These are phyloP conservation scores for Flaveria trinervia DNA, from an alignment of 129 eudicot species.

Conservation along the genomic window DNA sequence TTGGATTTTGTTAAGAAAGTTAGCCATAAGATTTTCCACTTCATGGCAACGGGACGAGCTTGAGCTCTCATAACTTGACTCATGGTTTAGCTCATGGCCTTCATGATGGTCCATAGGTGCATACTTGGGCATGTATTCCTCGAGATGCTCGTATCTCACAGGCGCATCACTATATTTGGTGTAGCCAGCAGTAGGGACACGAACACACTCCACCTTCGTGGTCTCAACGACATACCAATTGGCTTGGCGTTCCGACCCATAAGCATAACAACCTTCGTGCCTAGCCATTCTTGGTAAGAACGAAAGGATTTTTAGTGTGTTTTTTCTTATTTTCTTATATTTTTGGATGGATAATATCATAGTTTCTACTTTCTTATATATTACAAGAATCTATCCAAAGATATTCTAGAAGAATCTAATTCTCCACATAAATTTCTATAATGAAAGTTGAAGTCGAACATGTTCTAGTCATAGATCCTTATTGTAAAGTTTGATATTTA, in stretches of 20 bases:
- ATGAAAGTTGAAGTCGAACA: conserved; percentile 33
- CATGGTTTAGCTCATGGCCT: conserved; percentile 25
- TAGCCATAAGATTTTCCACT: conserved; percentile 3
- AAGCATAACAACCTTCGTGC: conserved; percentile 15
- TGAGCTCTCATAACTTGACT: conserved; percentile 23
- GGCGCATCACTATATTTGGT: neutral
- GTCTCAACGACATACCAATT: conserved; percentile 35
- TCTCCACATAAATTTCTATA: conserved; percentile 27
- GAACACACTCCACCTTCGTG: conserved; percentile 29
- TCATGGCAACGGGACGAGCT: conserved; percentile 2
- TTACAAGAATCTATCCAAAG: neutral
- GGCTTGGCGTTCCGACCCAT: conserved; percentile 16
- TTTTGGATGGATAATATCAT: neutral
- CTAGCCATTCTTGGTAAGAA: conserved; percentile 25
- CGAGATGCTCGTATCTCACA: neutral
- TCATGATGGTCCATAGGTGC: conserved; percentile 12
- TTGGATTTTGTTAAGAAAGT: conserved; percentile 30
- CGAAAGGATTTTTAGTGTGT: conserved; percentile 1
- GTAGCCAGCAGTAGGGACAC: conserved; percentile 20
- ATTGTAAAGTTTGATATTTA: conserved; percentile 24
- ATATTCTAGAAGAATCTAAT: conserved; percentile 24
- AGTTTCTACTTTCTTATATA: conserved; percentile 20
- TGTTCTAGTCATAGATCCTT: conserved; percentile 27
- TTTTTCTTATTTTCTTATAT: neutral
- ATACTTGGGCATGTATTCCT: neutral